Percentiles rank a stretch among this genome's conserved stretches.
Conservation (phyloP, 306 rosid genomes). For the Boehmeria nivea region DNA sequence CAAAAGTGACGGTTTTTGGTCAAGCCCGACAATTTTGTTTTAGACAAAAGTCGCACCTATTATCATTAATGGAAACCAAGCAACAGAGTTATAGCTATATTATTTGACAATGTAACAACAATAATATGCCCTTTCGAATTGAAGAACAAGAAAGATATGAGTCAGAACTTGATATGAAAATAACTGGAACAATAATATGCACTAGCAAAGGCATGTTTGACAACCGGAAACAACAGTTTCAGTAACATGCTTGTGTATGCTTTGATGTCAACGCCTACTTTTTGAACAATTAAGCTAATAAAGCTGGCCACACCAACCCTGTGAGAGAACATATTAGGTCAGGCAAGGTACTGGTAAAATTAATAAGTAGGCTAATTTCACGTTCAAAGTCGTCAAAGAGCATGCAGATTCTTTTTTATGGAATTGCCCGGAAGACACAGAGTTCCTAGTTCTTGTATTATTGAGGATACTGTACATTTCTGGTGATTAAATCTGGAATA, state of each 20-base stretch:
- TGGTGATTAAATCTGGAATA: neutral
- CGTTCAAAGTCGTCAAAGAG: neutral
- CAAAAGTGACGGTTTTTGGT: no score
- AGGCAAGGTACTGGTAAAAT: no score
- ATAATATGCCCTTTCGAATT: neutral
- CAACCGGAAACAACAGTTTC: constrained; percentile 79
- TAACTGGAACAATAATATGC: constrained; percentile 82
- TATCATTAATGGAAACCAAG: no score
- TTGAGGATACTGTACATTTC: no score
- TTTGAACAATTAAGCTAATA: constrained; percentile 65
- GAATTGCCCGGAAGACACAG: no score
- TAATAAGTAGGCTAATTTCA: neutral
- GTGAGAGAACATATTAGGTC: no score
- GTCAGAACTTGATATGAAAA: constrained; percentile 79
- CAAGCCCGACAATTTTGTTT: no score
- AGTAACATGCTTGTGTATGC: constrained; percentile 70
- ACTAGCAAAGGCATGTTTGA: constrained; percentile 81
- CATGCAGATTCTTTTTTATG: neutral
- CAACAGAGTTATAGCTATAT: no score
- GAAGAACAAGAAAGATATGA: constrained; percentile 23
- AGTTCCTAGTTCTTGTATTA: neutral
- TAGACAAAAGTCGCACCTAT: no score
- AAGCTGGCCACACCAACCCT: constrained; percentile 98
- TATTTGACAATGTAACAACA: no score
- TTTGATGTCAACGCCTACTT: constrained; percentile 72